Evolutionary conservation across 2,329 filamentous ascomycete species (phyloP).

Genomic region (Pestalotiopsis sp.): DNA sequence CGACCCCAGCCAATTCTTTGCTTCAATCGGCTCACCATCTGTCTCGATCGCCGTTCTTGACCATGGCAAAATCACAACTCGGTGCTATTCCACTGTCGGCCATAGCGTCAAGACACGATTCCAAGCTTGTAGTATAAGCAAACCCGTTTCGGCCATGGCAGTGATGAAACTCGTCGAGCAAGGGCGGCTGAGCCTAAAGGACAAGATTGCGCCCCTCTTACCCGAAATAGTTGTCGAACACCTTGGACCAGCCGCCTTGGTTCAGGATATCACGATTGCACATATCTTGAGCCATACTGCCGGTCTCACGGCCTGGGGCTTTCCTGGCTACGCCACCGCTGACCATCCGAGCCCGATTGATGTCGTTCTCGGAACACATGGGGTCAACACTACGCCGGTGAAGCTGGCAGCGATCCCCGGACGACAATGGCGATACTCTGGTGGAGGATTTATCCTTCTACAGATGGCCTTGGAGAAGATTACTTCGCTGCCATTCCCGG

Average conservation of each 20-base stretch:
- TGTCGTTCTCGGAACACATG: neutral
- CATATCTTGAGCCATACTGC: conserved; percentile 10
- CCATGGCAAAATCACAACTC: conserved; percentile 2
- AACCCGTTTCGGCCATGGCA: neutral
- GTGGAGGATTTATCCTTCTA: conserved; percentile 3
- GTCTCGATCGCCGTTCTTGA: conserved; percentile 11
- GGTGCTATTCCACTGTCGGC: conserved; percentile 3
- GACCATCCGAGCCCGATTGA: neutral
- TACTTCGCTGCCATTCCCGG: neutral
- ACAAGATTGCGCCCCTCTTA: conserved; percentile 7
- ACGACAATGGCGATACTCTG: conserved; percentile 4
- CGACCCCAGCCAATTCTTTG: conserved; percentile 3
- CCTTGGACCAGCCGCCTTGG: conserved; percentile 7
- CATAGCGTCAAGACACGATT: conserved; percentile 1
- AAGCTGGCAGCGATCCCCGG: neutral
- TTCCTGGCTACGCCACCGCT: neutral
- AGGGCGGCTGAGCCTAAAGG: conserved; percentile 1
- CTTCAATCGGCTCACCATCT: conserved; percentile 9
- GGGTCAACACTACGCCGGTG: neutral
- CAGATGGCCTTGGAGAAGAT: conserved; percentile 10
- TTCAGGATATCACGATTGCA: conserved; percentile 6
- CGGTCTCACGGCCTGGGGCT: neutral
- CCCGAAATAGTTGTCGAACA: neutral
- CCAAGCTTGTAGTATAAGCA: conserved; percentile 12
- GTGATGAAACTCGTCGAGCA: conserved; percentile 10